Conservation (phyloP, 2,329 filamentous ascomycete species). For the Microcera coccophila region DNA sequence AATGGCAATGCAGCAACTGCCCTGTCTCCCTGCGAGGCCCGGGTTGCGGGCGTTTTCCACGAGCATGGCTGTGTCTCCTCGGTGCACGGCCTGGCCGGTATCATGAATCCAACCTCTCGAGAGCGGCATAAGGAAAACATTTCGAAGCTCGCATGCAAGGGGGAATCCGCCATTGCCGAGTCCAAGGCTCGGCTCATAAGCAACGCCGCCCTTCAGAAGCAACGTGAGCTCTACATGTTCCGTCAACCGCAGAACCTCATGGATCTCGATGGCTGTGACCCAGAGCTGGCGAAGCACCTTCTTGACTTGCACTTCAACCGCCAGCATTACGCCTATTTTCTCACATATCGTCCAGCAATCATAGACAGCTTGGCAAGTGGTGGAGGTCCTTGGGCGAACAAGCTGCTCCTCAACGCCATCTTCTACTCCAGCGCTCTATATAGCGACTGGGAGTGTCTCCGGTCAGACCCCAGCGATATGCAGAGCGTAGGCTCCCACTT, state of each 20-base stretch:
- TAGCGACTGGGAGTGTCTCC: conserved; percentile 47
- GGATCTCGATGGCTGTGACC: background rate
- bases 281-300: conserved; percentile 24
- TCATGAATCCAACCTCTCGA: conserved; percentile 31
- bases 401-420: conserved; percentile 11
- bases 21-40: conserved; percentile 33
- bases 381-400: conserved; percentile 20
- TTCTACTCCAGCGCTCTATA: conserved; percentile 29
- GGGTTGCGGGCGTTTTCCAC: conserved; percentile 34
- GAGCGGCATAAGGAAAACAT: conserved; percentile 28
- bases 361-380: conserved; percentile 22
- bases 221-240: conserved; percentile 30
- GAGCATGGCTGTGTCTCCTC: conserved; percentile 33
- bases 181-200: conserved; percentile 34
- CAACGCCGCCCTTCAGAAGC: conserved; percentile 33
- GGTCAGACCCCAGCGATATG: conserved; percentile 52
- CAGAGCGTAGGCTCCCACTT: conserved; percentile 18
- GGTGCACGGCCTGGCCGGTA: conserved; percentile 34
- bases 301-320: conserved; percentile 26
- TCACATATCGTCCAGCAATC: conserved; percentile 27
- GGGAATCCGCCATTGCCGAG: conserved; percentile 25
- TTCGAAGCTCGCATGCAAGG: conserved; percentile 24
- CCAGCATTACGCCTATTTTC: conserved; percentile 22
- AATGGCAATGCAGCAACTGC: conserved; percentile 27
- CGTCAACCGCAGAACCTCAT: conserved; percentile 24